Base-by-base conservation (phyloP, 768 basidiomycete species). In the Tubosaeta sp. region DNA sequence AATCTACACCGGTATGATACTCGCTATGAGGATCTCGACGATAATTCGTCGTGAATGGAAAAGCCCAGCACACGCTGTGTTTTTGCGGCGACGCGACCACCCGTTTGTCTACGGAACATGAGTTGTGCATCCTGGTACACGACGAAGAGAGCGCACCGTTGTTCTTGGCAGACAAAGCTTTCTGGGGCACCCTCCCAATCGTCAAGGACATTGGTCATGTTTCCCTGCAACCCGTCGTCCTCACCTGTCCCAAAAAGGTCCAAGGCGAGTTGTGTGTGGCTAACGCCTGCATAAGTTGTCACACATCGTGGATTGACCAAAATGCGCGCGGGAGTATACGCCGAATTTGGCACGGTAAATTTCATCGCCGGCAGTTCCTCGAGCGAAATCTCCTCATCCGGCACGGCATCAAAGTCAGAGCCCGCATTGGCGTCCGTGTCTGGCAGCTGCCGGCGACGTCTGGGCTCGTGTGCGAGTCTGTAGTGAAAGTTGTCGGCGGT, bases 181-280 rank as follows among this genome's bases (percentile, higher is more conserved):
- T 97, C 94, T 0, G 96, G 96, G 6, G 96, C 92, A 24, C 91
- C 90, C 48, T 92, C 87, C 94, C 94, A 98, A 64, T 96, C 92
- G 41, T 94, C 90, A 46, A 98, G 68, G 0, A 90, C 78, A 69
- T 97, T 92, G 22, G 68, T 68, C 3, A 57, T 42, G 18, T 68
- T 68, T 41, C 78, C 78, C 24, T 74, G 70, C 14, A 71, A 57
- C 36, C 74, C 76, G 43, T 90, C 84, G 21, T 83, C 84, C n/a
- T 82, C 80, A 35, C 81, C 77, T 10, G 75, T 71, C 0, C 94
- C 95, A 61, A 97, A 98, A 59, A 99, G 70, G 69, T 97, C 94
- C 40, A 90, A 69, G n/a, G 95, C 94, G 31, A 99, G 79, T 68
- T 93, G 90, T 19, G 94, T 92, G 69, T 99, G 95, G 56, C 86